Evolutionary conservation across 2,329 filamentous ascomycete species (phyloP), one percentile per base, ranked within the genome.

Genomic region (Nannizzia gypsea): DNA sequence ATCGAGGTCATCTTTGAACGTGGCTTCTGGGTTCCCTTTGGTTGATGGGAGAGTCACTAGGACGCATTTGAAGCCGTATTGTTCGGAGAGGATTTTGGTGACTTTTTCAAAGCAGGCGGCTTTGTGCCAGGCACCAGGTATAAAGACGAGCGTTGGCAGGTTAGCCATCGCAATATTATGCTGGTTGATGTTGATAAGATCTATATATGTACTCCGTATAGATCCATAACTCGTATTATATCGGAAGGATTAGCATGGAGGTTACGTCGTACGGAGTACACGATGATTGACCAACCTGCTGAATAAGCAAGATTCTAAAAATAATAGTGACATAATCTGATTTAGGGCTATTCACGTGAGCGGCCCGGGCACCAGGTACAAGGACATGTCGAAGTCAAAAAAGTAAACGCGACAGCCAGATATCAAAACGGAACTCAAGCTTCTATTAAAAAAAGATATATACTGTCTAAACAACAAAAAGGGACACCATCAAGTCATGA

Each of bases 371-470:
- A 42, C 31, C 31, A 50, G 44, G 44, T 11, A 50, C 44, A 50
- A 50, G 42, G 42, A 6, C n/a, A 48, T 13, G 13, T 36, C 31
- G 44, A 26, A 50, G 44, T 46, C 42, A 46, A 46, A 44, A 50
- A 6, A 50, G 44, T 13, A 13, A 34, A 3, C 9, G 8, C 22
- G 22, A 50, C 22, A 26, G 31, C 15, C 3, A n/a, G 5, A n/a
- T 42, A 42, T 42, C 13, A 22, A 50, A 54, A 54, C 9, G 24
- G 28, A 54, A 54, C 17, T 31, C 26, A 36, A 36, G 6, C 8
- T 50, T 22, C 50, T 54, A 54, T 54, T 54, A 54, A 54, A 54
- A n/a, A 52, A 3, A 28, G 5, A 28, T 54, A 31, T 54, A 54
- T 34, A 8, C 8, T 50, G 22, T 50, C 44, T 50, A 50, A 50